Base-by-base conservation (phyloP, 352 stramenopile species). In the Pythium oligandrum region DNA sequence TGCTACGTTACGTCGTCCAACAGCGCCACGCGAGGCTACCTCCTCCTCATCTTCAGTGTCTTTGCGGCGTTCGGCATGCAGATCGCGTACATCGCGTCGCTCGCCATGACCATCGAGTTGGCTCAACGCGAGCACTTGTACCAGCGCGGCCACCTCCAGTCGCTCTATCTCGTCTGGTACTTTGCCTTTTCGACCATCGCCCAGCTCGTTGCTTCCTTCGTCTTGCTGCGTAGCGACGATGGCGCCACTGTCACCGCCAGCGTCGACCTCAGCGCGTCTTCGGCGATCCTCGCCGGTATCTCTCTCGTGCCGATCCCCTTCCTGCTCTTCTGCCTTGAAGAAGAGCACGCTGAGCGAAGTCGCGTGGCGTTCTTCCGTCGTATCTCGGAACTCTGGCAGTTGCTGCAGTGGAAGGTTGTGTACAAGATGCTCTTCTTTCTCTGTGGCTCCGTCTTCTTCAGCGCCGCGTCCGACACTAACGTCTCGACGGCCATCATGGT, bases 41-140 rank as follows among this genome's bases (percentile, higher is more conserved):
- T 63, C 32, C 53, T 52, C 46, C n/a, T 61, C n/a, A 53, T 46
- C 36, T 44, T 44, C 34, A 56, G 44, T 43, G 38, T 83, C 17
- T 6, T 73, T 4, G 66, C 64, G 0, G 55, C 45, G 39, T 57
- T 78, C 10, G 62, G 48, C 0, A 36, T 88, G 3, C 63, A 83
- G 49, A 30, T 83, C 6, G 61, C 69, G 51, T 83, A 59, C 56
- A 61, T 83, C 31, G 45, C 56, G 4, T 71, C 75, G 2, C 58
- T 83, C 34, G 66, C 74, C 4, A 51, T 79, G 32, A 67, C 75
- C 7, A 63, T 86, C 40, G 72, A 74, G 37, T 76, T 81, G 8
- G 77, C 70, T 39, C 77, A 88, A 39, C 59, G 74, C 5, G 77
- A 88, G 38, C 59, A 59, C 39, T 48, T 84, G n/a, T 53, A 64